phyloP scores from a whole-genome alignment of 1,284 basidiomycete species.

The Pisolithus thermaeus region DNA sequence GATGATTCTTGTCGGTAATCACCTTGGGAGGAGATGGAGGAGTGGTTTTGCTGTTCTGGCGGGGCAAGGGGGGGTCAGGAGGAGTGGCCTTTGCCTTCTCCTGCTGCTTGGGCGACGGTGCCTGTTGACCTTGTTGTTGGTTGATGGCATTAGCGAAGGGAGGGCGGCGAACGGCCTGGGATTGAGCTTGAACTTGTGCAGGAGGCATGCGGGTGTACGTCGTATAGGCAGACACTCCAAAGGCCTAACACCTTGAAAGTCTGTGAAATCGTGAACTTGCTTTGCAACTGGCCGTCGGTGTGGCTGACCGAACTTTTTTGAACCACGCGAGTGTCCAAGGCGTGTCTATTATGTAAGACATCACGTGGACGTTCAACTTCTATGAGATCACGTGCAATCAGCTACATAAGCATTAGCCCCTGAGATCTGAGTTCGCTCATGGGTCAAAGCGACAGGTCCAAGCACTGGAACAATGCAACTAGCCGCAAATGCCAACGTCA shows the following conservation, averaged over 20 bases:
- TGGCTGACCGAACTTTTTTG: conserved; percentile 18
- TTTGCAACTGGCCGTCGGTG: background rate
- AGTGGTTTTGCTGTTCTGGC: conserved; percentile 75
- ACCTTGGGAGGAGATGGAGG: conserved; percentile 78
- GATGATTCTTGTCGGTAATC: conserved; percentile 62
- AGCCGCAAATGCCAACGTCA: background rate
- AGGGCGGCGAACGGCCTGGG: conserved; percentile 18
- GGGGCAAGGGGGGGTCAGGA: conserved; percentile 56
- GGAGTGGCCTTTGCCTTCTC: conserved; percentile 26
- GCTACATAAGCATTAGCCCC: conserved; percentile 11
- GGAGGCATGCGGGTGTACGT: conserved; percentile 14
- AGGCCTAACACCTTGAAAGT: conserved; percentile 33
- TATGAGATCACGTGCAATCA: conserved; percentile 18
- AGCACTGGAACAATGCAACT: background rate
- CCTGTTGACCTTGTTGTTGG: conserved; percentile 10
- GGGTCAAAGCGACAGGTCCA: conserved; percentile 2
- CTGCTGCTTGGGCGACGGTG: conserved; percentile 16
- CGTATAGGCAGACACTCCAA: conserved; percentile 23
- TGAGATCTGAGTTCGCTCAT: background rate
- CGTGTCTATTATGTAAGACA: conserved; percentile 26
- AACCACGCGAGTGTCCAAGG: conserved; percentile 12
- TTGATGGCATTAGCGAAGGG: conserved; percentile 27
- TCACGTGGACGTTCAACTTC: conserved; percentile 28
- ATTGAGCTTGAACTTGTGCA: conserved; percentile 9
- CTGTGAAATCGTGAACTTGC: conserved; percentile 5